These are phyloP conservation scores for Podospora tetraspora DNA, from an alignment of 495 filamentous ascomycete species.

Conservation along the genomic window DNA sequence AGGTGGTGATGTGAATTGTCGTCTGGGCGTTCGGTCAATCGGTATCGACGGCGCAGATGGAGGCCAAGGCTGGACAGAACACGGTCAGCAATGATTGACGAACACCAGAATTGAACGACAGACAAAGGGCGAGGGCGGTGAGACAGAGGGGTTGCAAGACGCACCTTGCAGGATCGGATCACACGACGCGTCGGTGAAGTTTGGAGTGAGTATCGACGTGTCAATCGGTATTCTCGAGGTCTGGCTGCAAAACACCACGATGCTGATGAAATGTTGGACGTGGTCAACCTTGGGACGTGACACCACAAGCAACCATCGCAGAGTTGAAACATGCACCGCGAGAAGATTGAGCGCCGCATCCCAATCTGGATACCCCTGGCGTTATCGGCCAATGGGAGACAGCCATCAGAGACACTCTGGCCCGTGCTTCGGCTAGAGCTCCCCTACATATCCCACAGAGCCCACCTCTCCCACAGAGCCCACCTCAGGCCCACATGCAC, in stretches of 20 bases:
- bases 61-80: not conserved
- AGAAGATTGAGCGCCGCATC: conserved; percentile 1
- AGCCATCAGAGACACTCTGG: not conserved
- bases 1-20: not conserved
- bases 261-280: not conserved
- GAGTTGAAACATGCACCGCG: conserved; percentile 16
- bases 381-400: conserved; percentile 9
- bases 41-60: too few relatives aligned
- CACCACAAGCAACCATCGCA: conserved; percentile 4
- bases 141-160: not conserved
- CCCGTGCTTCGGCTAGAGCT: conserved; percentile 6
- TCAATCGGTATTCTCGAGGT: not conserved
- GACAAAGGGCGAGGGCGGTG: not conserved
- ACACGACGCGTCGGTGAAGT: not conserved
- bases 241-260: not conserved
- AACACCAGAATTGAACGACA: not conserved
- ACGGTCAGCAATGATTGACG: not conserved
- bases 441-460: not conserved
- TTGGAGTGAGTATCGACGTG: not conserved
- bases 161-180: not conserved
- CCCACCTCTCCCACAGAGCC: too few relatives aligned
- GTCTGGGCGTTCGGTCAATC: too few relatives aligned
- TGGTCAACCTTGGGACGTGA: not conserved
- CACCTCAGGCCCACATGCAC: not conserved
- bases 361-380: conserved; percentile 22